Evolutionary conservation across 495 filamentous ascomycete species (phyloP).

Genomic region (Friedmanniomyces simplex): DNA sequence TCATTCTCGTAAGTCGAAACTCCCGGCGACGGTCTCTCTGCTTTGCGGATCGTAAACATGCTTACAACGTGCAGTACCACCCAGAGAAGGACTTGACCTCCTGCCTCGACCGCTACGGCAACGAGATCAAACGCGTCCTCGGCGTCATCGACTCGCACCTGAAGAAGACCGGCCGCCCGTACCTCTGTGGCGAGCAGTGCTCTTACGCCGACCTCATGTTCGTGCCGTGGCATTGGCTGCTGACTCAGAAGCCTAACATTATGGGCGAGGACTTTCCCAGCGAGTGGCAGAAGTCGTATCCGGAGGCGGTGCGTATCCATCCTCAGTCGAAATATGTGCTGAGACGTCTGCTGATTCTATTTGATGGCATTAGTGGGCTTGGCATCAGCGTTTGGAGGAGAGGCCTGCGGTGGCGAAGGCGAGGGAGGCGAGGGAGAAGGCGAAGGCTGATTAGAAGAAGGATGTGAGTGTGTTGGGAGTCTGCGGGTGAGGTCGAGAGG

Average conservation of each 20-base stretch:
- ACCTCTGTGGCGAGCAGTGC: constrained; percentile 61
- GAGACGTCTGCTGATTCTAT: too few relatives aligned
- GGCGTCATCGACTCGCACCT: constrained; percentile 48
- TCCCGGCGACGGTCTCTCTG: too few relatives aligned
- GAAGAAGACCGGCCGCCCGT: constrained; percentile 43
- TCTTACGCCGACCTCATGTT: constrained; percentile 56
- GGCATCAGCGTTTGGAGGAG: constrained; percentile 14
- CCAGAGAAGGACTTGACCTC: constrained; percentile 30
- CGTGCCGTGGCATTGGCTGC: constrained; percentile 23
- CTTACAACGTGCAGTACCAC: constrained; percentile 19
- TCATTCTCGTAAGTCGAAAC: constrained; percentile 15
- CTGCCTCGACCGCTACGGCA: constrained; percentile 37
- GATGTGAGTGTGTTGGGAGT: too few relatives aligned
- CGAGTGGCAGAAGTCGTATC: constrained; percentile 16
- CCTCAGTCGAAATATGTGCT: too few relatives aligned
- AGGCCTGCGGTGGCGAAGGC: constrained; percentile 19
- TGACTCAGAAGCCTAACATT: constrained; percentile 5
- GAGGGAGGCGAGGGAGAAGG: constrained; percentile 12
- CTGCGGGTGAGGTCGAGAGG: too few relatives aligned
- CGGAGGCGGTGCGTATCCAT: not conserved
- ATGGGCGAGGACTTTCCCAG: constrained; percentile 13
- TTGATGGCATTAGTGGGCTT: constrained; percentile 4
- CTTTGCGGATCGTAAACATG: too few relatives aligned
- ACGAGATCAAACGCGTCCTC: constrained; percentile 34
- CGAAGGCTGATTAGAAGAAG: not conserved